phyloP scores from a whole-genome alignment of 1,284 basidiomycete genomes.

The Waitea zeae region DNA sequence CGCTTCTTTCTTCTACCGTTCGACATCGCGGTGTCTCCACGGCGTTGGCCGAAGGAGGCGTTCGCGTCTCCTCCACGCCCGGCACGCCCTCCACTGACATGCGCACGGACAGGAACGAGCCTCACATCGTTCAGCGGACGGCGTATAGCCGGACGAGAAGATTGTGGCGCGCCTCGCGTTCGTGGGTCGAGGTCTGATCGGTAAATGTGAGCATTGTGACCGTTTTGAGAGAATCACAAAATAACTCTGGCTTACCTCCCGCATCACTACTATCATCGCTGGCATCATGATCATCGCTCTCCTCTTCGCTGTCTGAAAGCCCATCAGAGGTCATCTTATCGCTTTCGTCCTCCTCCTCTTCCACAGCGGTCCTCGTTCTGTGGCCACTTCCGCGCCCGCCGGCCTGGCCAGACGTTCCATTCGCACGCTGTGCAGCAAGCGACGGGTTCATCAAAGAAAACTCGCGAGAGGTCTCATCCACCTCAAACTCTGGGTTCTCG shows the following conservation, averaged over 20 bases:
- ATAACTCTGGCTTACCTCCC: constrained; percentile 22
- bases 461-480: constrained; percentile 80
- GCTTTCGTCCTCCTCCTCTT: constrained; percentile 81
- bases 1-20: constrained; percentile 7
- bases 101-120: too few relatives aligned
- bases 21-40: constrained; percentile 8
- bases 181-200: too few relatives aligned
- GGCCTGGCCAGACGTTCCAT: constrained; percentile 1
- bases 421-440: constrained; percentile 28
- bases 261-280: constrained; percentile 37
- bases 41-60: constrained; percentile 55
- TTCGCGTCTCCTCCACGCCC: constrained; percentile 21
- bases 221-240: too few relatives aligned
- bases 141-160: too few relatives aligned
- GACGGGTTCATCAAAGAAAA: constrained; percentile 88
- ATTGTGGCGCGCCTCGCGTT: too few relatives aligned
- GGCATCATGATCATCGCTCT: constrained; percentile 15
- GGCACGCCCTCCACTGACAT: constrained; percentile 20
- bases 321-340: constrained; percentile 64
- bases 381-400: constrained; percentile 6
- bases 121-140: too few relatives aligned
- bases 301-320: constrained; percentile 26
- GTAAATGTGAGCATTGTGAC: too few relatives aligned
- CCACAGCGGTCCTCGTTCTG: constrained; percentile 60
- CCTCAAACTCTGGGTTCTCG: constrained; percentile 85